Conservation (phyloP, 805 yeast species). For the Myxozyma geophila region DNA sequence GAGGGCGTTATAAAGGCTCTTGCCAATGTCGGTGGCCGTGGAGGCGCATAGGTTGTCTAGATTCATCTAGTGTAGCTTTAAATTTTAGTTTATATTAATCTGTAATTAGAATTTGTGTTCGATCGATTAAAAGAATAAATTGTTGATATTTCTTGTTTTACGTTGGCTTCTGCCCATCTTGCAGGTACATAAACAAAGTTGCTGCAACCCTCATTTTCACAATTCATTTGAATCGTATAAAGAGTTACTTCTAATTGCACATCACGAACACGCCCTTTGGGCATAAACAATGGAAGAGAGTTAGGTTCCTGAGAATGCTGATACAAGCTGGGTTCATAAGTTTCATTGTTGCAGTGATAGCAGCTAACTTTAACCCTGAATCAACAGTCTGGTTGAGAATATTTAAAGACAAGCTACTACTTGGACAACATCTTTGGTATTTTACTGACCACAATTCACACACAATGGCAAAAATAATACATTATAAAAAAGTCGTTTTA, state of each 20-base stretch:
- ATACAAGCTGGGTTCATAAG: background rate
- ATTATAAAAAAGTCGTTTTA: slow-evolving; percentile 49
- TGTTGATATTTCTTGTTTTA: too few relatives aligned
- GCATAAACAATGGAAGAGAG: background rate
- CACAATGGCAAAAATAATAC: background rate
- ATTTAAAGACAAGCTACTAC: too few relatives aligned
- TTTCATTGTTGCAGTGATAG: background rate
- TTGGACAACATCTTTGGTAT: background rate
- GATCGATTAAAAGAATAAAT: too few relatives aligned
- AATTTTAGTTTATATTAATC: background rate
- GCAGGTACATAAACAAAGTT: too few relatives aligned
- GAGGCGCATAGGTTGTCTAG: slow-evolving; percentile 25
- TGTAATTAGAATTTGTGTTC: too few relatives aligned
- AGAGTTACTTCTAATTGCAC: too few relatives aligned
- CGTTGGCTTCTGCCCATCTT: too few relatives aligned
- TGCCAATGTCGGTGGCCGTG: slow-evolving; percentile 49
- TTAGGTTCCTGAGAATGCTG: background rate
- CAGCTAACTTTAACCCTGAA: background rate
- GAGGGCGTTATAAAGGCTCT: slow-evolving; percentile 46
- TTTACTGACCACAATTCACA: background rate
- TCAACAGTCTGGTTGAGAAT: background rate
- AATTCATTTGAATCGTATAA: too few relatives aligned
- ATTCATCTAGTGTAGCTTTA: background rate
- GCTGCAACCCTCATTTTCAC: too few relatives aligned
- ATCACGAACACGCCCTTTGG: background rate